Conservation (phyloP, 805 yeast species). For the Komagataella ulmi region DNA sequence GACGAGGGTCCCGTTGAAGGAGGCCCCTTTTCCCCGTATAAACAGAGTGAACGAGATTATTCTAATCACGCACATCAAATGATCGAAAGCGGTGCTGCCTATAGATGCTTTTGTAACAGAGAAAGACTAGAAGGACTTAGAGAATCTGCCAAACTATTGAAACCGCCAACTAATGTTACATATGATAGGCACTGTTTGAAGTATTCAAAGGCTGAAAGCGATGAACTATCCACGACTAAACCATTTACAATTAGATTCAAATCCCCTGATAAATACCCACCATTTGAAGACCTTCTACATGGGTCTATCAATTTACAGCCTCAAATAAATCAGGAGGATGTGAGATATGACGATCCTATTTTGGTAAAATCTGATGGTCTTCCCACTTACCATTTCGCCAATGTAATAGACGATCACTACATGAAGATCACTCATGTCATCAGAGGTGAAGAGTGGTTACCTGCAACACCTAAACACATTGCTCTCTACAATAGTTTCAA, state of each 20-base stretch:
- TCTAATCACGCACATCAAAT: slow-evolving; percentile 40
- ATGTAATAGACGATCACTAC: slow-evolving; percentile 86
- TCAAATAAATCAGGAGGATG: slow-evolving; percentile 55
- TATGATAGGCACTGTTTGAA: slow-evolving; percentile 76
- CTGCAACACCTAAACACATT: slow-evolving; percentile 90
- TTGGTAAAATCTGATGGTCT: slow-evolving; percentile 84
- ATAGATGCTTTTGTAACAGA: slow-evolving; percentile 76
- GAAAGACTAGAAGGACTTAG: slow-evolving; percentile 59
- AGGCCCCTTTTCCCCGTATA: slow-evolving; percentile 57
- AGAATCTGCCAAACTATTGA: slow-evolving; percentile 56
- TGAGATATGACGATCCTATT: slow-evolving; percentile 82
- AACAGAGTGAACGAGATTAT: slow-evolving; percentile 78
- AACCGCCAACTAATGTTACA: slow-evolving; percentile 85
- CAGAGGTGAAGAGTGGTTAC: slow-evolving; percentile 96
- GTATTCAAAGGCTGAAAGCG: slow-evolving; percentile 18
- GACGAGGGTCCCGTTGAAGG: slow-evolving; percentile 76
- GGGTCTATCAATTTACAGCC: slow-evolving; percentile 70
- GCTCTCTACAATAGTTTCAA: slow-evolving; percentile 78
- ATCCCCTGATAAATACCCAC: slow-evolving; percentile 60
- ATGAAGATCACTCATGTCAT: slow-evolving; percentile 92
- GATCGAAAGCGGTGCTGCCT: slow-evolving; percentile 59
- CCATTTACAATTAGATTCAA: slow-evolving; percentile 55
- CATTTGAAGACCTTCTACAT: slow-evolving; percentile 62
- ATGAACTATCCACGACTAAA: slow-evolving; percentile 2
- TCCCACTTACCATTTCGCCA: slow-evolving; percentile 96